A percentile compares a stretch with the other conserved stretches of the same genome.
These are phyloP conservation scores for Fusarium bulbicola DNA, from an alignment of 2,329 filamentous ascomycete genomes.

Conservation along the genomic window DNA sequence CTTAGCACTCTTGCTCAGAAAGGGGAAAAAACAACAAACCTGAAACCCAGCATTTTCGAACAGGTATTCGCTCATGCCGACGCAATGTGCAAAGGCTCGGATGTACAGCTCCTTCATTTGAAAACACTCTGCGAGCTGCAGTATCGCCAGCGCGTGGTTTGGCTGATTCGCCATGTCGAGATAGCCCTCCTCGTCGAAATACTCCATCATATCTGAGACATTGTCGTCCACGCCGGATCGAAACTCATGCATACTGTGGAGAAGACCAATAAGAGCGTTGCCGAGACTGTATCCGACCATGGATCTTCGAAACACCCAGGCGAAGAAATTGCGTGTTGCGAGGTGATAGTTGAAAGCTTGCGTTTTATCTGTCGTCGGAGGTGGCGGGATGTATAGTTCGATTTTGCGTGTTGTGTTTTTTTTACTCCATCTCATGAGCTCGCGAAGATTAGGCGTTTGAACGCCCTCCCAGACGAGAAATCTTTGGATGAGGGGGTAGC, in stretches of 20 bases:
- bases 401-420: slow-evolving; percentile 48
- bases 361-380: slow-evolving; percentile 60
- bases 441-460: slow-evolving; percentile 36
- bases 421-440: slow-evolving; percentile 47
- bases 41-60: slow-evolving; percentile 66
- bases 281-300: slow-evolving; percentile 75
- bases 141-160: slow-evolving; percentile 72
- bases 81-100: slow-evolving; percentile 79
- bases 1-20: neutral
- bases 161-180: slow-evolving; percentile 71
- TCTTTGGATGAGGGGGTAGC: slow-evolving; percentile 66
- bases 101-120: slow-evolving; percentile 72
- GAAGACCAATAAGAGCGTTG: slow-evolving; percentile 68
- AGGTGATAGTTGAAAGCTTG: slow-evolving; percentile 71
- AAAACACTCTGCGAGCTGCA: slow-evolving; percentile 74
- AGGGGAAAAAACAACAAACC: slow-evolving; percentile 53
- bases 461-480: slow-evolving; percentile 52
- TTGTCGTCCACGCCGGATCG: slow-evolving; percentile 65
- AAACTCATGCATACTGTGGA: slow-evolving; percentile 71
- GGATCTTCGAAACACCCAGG: slow-evolving; percentile 72
- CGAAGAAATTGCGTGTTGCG: slow-evolving; percentile 78
- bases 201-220: slow-evolving; percentile 68
- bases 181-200: slow-evolving; percentile 76
- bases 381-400: slow-evolving; percentile 77
- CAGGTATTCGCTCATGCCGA: slow-evolving; percentile 76